Conservation (phyloP, 2,329 filamentous ascomycete species). For the Cercospora berteroae region DNA sequence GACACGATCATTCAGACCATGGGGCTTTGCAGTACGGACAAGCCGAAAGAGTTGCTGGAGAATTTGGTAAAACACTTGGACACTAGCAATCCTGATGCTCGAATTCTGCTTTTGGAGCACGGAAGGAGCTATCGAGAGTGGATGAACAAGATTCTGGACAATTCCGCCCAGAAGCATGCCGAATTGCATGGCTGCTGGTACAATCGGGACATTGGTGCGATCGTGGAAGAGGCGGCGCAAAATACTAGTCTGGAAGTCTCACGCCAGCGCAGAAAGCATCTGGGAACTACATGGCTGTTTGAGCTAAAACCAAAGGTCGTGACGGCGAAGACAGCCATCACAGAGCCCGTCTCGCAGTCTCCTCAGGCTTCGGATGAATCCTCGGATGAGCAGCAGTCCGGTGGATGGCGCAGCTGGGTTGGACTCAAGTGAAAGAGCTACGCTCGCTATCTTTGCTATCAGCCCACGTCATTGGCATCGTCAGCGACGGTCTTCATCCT, state of each 20-base stretch:
- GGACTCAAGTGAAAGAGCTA: background rate
- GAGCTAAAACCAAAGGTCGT: slow-evolving; percentile 43
- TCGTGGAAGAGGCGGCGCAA: slow-evolving; percentile 49
- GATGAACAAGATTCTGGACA: slow-evolving; percentile 50
- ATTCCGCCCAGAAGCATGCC: slow-evolving; percentile 48
- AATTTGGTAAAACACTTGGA: slow-evolving; percentile 44
- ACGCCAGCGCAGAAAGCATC: slow-evolving; percentile 45
- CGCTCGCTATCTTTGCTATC: background rate
- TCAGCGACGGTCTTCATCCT: too few species aligned
- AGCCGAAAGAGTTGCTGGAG: slow-evolving; percentile 45
- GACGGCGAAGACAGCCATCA: background rate
- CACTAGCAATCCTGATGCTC: slow-evolving; percentile 44
- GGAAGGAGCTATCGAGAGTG: slow-evolving; percentile 49
- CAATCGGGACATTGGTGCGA: slow-evolving; percentile 52
- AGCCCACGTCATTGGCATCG: background rate
- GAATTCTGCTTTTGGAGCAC: slow-evolving; percentile 52
- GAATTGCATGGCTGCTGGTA: slow-evolving; percentile 53
- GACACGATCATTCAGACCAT: slow-evolving; percentile 54
- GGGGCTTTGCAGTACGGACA: slow-evolving; percentile 51
- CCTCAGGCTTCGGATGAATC: background rate
- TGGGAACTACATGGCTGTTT: slow-evolving; percentile 52
- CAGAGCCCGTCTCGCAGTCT: background rate
- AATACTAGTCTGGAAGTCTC: slow-evolving; percentile 50
- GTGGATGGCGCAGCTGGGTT: slow-evolving; percentile 7
- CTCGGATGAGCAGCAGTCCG: background rate